phyloP scores from a whole-genome alignment of 306 rosid species.

The Lotus japonicus region DNA sequence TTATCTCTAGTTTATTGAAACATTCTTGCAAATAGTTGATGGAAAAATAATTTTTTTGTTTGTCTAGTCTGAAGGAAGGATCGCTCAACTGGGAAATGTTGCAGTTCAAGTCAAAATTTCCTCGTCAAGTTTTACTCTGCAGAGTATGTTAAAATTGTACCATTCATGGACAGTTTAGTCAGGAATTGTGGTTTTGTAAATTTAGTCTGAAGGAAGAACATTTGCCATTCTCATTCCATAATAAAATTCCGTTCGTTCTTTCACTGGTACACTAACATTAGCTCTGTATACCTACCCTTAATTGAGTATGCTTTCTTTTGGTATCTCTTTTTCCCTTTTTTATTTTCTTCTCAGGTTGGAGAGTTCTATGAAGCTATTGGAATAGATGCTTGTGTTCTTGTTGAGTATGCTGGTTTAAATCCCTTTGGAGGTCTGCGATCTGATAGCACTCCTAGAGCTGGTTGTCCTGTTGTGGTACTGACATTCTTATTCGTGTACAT shows the following conservation, averaged over 20 bases:
- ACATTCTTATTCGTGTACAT: constrained; percentile 9
- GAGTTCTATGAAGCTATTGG: constrained; percentile 92
- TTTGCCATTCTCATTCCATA: neutral
- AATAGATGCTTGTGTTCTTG: constrained; percentile 87
- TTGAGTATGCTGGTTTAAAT: constrained; percentile 88
- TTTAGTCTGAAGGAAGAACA: constrained; percentile 3
- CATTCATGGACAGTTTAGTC: constrained; percentile 5
- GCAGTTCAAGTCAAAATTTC: constrained; percentile 90
- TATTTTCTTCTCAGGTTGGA: constrained; percentile 59
- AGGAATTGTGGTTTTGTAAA: neutral
- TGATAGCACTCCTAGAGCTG: constrained; percentile 85
- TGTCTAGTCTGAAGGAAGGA: constrained; percentile 80
- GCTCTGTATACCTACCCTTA: neutral
- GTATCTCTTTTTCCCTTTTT: neutral
- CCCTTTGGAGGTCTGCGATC: constrained; percentile 87
- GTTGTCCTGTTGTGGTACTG: constrained; percentile 92
- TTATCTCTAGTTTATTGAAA: neutral
- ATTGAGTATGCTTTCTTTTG: neutral
- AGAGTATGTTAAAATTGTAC: constrained; percentile 50
- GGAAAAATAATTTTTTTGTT: neutral
- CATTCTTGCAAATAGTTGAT: too few species aligned
- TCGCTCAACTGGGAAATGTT: constrained; percentile 79
- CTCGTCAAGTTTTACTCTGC: constrained; percentile 86
- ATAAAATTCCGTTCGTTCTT: neutral
- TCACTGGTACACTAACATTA: neutral